These are phyloP conservation scores for Teratosphaeria zuluensis DNA, from an alignment of 2,329 filamentous ascomycete genomes.

Conservation along the genomic window DNA sequence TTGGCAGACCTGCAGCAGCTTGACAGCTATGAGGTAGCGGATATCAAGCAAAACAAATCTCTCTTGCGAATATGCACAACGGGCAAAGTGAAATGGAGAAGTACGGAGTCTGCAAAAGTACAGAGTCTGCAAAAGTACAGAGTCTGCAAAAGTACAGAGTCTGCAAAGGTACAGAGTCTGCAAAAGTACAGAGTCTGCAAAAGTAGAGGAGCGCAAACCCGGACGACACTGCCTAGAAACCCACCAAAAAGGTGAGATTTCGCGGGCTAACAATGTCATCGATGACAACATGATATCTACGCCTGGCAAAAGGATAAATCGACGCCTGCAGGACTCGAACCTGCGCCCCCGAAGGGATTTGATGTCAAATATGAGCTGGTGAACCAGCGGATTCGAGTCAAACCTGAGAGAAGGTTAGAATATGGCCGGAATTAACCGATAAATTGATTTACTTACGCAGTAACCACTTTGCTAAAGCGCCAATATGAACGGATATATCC, in stretches of 20 bases:
- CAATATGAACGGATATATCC: not conserved
- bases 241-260: not conserved
- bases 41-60: not conserved
- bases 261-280: not conserved
- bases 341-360: conserved; percentile 22
- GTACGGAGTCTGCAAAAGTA: no score
- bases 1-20: not conserved
- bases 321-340: conserved; percentile 22
- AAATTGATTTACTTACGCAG: not conserved
- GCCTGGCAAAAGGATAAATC: not conserved
- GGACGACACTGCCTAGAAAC: not conserved
- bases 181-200: no score
- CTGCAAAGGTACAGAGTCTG: no score
- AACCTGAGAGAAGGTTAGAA: conserved; percentile 1
- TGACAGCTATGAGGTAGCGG: not conserved
- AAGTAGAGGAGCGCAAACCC: no score
- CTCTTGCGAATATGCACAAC: not conserved
- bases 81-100: not conserved
- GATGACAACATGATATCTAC: not conserved
- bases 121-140: no score
- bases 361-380: conserved; percentile 8
- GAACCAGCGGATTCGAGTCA: conserved; percentile 18
- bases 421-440: conserved; percentile 8
- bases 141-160: no score
- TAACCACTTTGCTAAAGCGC: conserved; percentile 18